phyloP scores from a whole-genome alignment of 306 rosid species.

The Echinosophora koreensis region DNA sequence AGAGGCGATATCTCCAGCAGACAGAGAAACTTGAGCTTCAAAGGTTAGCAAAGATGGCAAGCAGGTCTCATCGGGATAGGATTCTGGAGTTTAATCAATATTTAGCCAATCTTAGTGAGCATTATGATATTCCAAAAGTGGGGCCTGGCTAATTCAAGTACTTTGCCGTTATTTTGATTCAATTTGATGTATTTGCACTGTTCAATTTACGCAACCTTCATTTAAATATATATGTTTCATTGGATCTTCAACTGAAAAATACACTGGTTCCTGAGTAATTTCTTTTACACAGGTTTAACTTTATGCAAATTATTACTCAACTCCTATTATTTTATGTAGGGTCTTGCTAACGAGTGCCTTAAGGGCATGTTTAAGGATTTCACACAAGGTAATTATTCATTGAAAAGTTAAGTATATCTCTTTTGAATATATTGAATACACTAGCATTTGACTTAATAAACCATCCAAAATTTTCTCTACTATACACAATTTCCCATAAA shows the following conservation, averaged over 20 bases:
- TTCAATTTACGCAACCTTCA: not conserved
- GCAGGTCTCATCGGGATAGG: constrained; percentile 51
- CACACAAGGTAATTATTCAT: no score
- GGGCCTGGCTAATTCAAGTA: constrained; percentile 49
- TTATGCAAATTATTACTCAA: no score
- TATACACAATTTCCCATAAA: no score
- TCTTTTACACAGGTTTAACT: no score
- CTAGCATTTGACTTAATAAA: no score
- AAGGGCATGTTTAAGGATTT: no score
- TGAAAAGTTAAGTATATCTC: no score
- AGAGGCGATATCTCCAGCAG: constrained; percentile 50
- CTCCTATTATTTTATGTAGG: no score
- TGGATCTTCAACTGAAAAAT: not conserved
- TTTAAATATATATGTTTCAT: not conserved
- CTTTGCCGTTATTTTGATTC: not conserved
- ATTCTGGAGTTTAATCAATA: constrained; percentile 49
- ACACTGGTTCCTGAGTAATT: no score
- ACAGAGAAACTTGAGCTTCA: constrained; percentile 51
- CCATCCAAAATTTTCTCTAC: no score
- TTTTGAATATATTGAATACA: no score
- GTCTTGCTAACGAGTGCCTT: no score
- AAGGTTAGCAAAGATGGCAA: constrained; percentile 49
- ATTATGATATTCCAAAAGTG: constrained; percentile 57
- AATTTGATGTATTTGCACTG: not conserved
- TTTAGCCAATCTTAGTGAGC: constrained; percentile 55